These are phyloP conservation scores for Salix purpurea DNA, from an alignment of 345 rosid genomes.

Conservation along the genomic window DNA sequence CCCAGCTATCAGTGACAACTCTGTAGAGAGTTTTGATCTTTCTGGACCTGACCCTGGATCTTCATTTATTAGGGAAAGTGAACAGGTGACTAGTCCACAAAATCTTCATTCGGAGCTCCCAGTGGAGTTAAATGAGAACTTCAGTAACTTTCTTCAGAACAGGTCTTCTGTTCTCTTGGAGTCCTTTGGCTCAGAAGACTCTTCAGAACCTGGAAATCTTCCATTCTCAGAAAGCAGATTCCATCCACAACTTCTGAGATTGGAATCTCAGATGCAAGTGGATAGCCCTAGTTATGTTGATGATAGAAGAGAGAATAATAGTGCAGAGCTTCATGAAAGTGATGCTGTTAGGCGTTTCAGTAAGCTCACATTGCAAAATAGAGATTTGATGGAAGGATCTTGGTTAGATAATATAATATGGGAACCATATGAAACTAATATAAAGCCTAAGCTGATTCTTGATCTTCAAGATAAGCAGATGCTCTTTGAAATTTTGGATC, in stretches of 20 bases:
- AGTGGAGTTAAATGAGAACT: slow-evolving; percentile 30
- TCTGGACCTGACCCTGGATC: slow-evolving; percentile 32
- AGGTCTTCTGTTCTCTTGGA: slow-evolving; percentile 44
- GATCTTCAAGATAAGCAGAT: slow-evolving; percentile 95
- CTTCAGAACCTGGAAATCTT: slow-evolving; percentile 21
- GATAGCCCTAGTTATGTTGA: slow-evolving; percentile 29
- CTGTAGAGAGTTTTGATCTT: slow-evolving; percentile 40
- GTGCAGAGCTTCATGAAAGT: slow-evolving; percentile 34
- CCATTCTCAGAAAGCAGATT: slow-evolving; percentile 29
- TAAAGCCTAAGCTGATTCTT: slow-evolving; percentile 72
- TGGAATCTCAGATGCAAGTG: slow-evolving; percentile 51
- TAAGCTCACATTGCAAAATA: slow-evolving; percentile 51
- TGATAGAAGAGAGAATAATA: slow-evolving; percentile 18
- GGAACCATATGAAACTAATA: slow-evolving; percentile 48
- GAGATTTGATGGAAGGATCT: slow-evolving; percentile 60
- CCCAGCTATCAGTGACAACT: slow-evolving; percentile 42
- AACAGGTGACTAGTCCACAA: slow-evolving; percentile 21
- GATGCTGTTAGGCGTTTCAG: slow-evolving; percentile 44
- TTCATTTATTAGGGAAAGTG: slow-evolving; percentile 34
- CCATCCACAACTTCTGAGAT: slow-evolving; percentile 91
- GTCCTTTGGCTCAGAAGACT: slow-evolving; percentile 45
- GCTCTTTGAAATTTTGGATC: slow-evolving; percentile 83
- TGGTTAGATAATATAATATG: slow-evolving; percentile 83
- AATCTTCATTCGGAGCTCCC: slow-evolving; percentile 29
- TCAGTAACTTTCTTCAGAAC: slow-evolving; percentile 22